Percentiles rank a stretch among this genome's conserved stretches.
phyloP scores from a whole-genome alignment of 1,284 basidiomycete species.

The Cryptococcus sp. region DNA sequence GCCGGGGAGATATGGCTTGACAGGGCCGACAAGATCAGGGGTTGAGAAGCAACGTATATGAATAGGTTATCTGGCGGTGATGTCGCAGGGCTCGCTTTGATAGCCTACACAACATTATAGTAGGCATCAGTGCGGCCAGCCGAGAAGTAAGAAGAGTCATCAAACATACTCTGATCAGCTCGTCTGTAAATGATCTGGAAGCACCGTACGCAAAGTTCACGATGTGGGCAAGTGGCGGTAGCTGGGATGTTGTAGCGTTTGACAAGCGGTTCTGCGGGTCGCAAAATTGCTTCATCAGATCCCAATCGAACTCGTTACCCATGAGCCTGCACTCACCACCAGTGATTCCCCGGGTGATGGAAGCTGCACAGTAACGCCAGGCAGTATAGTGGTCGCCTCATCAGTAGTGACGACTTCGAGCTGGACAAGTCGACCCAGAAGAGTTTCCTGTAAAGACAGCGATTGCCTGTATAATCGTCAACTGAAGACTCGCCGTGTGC shows the following conservation, averaged over 20 bases:
- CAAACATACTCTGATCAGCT: slow-evolving; percentile 31
- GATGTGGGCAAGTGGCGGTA: slow-evolving; percentile 34
- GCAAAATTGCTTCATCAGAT: neutral
- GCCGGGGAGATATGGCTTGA: slow-evolving; percentile 23
- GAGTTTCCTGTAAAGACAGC: slow-evolving; percentile 28
- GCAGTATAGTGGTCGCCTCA: slow-evolving; percentile 21
- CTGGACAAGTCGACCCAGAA: slow-evolving; percentile 31
- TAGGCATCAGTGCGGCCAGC: neutral
- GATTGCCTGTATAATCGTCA: slow-evolving; percentile 21
- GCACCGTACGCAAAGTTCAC: slow-evolving; percentile 34
- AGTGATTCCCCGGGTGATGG: slow-evolving; percentile 12
- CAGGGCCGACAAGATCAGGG: slow-evolving; percentile 29
- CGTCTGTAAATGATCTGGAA: slow-evolving; percentile 25
- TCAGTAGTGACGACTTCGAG: slow-evolving; percentile 29
- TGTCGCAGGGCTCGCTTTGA: slow-evolving; percentile 21
- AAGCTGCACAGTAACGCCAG: slow-evolving; percentile 12
- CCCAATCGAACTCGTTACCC: too few species aligned
- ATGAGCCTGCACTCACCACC: slow-evolving; percentile 19
- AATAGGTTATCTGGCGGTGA: slow-evolving; percentile 41
- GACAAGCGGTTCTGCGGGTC: slow-evolving; percentile 29
- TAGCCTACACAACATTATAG: slow-evolving; percentile 18
- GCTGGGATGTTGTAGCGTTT: slow-evolving; percentile 25
- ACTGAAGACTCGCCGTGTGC: neutral
- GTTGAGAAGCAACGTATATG: slow-evolving; percentile 31
- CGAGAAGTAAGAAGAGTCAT: neutral